Evolutionary conservation across 73 alveolate genomes (phyloP).

Genomic region (Vitrella brassicaformis): DNA sequence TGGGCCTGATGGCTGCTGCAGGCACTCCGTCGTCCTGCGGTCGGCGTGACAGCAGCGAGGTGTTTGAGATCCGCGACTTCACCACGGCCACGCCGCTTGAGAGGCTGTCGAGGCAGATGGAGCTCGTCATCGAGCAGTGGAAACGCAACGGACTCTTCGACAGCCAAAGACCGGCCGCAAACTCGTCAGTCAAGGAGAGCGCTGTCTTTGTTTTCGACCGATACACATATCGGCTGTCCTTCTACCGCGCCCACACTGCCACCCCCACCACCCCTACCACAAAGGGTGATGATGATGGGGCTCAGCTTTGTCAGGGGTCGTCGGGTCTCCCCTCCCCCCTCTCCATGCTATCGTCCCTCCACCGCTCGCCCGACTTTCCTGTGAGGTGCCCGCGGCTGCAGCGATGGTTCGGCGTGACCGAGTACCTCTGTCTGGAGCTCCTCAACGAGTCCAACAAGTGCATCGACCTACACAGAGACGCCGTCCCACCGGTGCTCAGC

Average conservation of each 20-base stretch:
- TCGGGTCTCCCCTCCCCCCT: neutral
- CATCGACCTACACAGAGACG: neutral
- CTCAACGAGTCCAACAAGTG: neutral
- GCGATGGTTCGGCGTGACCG: neutral
- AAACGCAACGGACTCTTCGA: no score
- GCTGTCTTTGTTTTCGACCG: neutral
- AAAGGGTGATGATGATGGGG: no score
- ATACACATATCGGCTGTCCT: neutral
- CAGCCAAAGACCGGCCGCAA: no score
- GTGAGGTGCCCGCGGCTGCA: neutral
- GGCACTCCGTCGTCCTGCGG: no score
- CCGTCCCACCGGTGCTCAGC: neutral
- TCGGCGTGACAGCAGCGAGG: neutral
- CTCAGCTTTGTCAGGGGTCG: no score
- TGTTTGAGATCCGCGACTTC: neutral
- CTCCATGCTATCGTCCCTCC: neutral
- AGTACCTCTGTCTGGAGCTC: neutral
- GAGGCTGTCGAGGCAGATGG: neutral
- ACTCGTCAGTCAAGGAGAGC: neutral
- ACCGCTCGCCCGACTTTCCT: neutral
- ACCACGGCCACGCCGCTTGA: neutral
- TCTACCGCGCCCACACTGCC: neutral
- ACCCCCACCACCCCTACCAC: no score
- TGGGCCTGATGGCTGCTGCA: no score
- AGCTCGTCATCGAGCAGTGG: neutral